Conservation (phyloP, 164 flowering plant genomes). For the Magnolia changhungtana region DNA sequence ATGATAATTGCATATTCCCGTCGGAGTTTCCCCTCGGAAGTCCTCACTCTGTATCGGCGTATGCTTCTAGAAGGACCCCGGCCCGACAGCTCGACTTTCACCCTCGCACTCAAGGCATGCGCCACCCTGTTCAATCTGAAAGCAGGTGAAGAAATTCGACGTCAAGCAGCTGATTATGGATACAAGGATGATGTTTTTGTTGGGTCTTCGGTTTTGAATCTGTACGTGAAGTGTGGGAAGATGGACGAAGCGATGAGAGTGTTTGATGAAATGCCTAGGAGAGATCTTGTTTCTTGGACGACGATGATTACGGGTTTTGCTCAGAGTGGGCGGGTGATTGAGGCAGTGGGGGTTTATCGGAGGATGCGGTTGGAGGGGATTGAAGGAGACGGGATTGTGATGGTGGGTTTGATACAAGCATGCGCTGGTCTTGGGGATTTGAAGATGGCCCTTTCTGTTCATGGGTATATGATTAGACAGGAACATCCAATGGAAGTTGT, state of each 20-base stretch:
- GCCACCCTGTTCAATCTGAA: slow-evolving; percentile 12
- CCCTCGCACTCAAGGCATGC: slow-evolving; percentile 23
- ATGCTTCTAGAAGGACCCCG: slow-evolving; percentile 6
- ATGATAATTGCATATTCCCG: slow-evolving; percentile 23
- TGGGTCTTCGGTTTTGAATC: slow-evolving; percentile 20
- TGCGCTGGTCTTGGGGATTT: slow-evolving; percentile 20
- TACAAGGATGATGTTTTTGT: slow-evolving; percentile 29
- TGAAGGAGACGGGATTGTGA: slow-evolving; percentile 21
- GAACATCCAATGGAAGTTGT: slow-evolving; percentile 25
- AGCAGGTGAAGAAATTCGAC: slow-evolving; percentile 19
- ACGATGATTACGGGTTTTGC: slow-evolving; percentile 23
- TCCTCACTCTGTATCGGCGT: slow-evolving; percentile 7
- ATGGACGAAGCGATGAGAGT: slow-evolving; percentile 19
- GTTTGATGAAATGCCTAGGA: slow-evolving; percentile 20
- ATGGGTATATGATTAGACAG: slow-evolving; percentile 25
- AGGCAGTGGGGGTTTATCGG: slow-evolving; percentile 20
- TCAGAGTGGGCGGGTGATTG: slow-evolving; percentile 14
- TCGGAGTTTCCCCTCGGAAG: slow-evolving; percentile 9
- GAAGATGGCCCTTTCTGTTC: slow-evolving; percentile 25
- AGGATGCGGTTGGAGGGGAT: slow-evolving; percentile 20
- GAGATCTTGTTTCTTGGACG: slow-evolving; percentile 29
- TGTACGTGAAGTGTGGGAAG: slow-evolving; percentile 26
- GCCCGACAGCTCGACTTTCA: slow-evolving; percentile 28
- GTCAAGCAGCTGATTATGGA: slow-evolving; percentile 13
- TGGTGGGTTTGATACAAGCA: slow-evolving; percentile 26